Conservation (phyloP, 1,139 yeast genomes). For the Saccharomyces hybrid region DNA sequence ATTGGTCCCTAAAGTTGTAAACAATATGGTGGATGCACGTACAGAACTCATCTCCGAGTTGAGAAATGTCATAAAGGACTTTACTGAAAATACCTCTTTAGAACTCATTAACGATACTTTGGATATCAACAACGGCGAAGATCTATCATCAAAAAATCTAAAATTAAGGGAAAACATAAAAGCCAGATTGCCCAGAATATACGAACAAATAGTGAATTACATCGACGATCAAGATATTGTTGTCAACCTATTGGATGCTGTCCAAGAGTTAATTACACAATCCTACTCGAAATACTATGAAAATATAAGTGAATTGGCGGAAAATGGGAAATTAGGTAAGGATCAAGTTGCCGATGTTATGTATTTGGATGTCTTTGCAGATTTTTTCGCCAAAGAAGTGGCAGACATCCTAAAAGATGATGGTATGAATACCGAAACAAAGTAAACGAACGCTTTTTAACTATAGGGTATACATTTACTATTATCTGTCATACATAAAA, state of each 20-base stretch:
- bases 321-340: slow-evolving; percentile 25
- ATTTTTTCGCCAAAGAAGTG: slow-evolving; percentile 8
- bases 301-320: slow-evolving; percentile 21
- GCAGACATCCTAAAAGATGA: neutral
- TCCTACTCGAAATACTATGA: slow-evolving; percentile 43
- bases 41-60: slow-evolving; percentile 67
- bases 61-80: slow-evolving; percentile 59
- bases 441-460: neutral
- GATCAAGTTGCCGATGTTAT: slow-evolving; percentile 20
- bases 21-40: slow-evolving; percentile 80
- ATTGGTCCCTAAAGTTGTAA: slow-evolving; percentile 74
- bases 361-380: slow-evolving; percentile 23
- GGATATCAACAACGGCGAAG: slow-evolving; percentile 8
- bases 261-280: slow-evolving; percentile 47
- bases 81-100: slow-evolving; percentile 41
- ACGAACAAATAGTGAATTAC: slow-evolving; percentile 42
- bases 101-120: slow-evolving; percentile 31
- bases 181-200: slow-evolving; percentile 48
- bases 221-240: slow-evolving; percentile 42
- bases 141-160: slow-evolving; percentile 14
- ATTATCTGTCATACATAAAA: neutral
- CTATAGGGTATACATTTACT: neutral
- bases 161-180: slow-evolving; percentile 44
- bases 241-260: slow-evolving; percentile 48
- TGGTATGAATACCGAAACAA: neutral